phyloP scores from a whole-genome alignment of 257 asterid genomes.

The Solanum etuberosum region DNA sequence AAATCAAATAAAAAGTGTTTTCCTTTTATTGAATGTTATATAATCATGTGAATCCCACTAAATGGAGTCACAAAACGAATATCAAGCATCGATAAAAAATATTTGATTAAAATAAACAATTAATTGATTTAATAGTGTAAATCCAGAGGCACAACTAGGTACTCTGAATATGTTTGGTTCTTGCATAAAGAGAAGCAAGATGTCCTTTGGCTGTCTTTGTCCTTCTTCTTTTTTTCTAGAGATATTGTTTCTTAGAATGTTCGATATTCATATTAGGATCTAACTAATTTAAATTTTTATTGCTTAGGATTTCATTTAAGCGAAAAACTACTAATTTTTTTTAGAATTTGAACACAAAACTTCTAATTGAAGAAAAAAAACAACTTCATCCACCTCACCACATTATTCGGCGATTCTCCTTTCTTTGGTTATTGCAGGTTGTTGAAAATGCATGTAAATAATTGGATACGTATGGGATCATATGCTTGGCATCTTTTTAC shows the following conservation, averaged over 20 bases:
- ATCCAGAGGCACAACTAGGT: neutral
- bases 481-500: neutral
- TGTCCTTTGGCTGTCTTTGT: neutral
- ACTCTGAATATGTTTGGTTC: neutral
- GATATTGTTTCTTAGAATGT: too few relatives aligned
- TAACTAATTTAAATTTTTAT: too few relatives aligned
- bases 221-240: neutral
- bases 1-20: too few relatives aligned
- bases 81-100: too few relatives aligned
- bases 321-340: too few relatives aligned
- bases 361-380: rapidly evolving
- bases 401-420: neutral
- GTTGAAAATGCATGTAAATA: neutral
- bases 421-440: neutral
- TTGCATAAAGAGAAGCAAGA: neutral
- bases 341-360: too few relatives aligned
- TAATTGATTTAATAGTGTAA: neutral
- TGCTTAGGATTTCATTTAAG: neutral
- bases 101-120: too few relatives aligned
- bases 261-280: rapidly evolving
- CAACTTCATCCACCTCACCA: neutral
- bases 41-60: too few relatives aligned
- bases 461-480: neutral
- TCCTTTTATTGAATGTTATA: too few relatives aligned
- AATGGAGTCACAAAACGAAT: too few relatives aligned